phyloP scores from a whole-genome alignment of 352 stramenopile genomes.

The Phytophthora pisi region DNA sequence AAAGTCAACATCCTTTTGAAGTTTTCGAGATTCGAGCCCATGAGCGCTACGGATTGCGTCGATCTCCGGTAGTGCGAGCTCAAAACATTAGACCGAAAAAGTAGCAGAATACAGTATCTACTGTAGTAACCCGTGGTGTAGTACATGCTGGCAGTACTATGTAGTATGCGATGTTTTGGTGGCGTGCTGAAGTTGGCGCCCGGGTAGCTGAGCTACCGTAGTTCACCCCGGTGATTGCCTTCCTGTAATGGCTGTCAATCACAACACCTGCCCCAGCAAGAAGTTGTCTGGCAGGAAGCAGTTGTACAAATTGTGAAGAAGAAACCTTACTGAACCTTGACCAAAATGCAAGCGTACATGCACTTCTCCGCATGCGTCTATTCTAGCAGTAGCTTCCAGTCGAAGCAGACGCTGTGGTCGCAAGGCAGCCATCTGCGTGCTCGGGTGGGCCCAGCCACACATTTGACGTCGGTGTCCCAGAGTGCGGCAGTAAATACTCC shows the following conservation, averaged over 20 bases:
- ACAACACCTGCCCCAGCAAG: not conserved
- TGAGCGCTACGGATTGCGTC: too few relatives aligned
- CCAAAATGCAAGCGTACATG: not conserved
- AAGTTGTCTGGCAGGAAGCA: not conserved
- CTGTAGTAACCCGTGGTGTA: too few relatives aligned
- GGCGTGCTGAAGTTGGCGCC: too few relatives aligned
- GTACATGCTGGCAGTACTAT: too few relatives aligned
- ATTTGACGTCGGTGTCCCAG: not conserved
- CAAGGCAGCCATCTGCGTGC: slow-evolving; percentile 7
- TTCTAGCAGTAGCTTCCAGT: not conserved
- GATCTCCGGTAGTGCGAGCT: too few relatives aligned
- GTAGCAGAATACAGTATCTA: too few relatives aligned
- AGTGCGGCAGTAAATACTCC: slow-evolving; percentile 1
- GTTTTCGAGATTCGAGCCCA: too few relatives aligned
- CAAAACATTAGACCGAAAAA: too few relatives aligned
- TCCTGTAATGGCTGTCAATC: not conserved
- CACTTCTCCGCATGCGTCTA: not conserved
- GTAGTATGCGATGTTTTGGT: too few relatives aligned
- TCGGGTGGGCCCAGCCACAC: not conserved
- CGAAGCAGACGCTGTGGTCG: slow-evolving; percentile 9
- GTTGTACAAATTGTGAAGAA: not conserved
- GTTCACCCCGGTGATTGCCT: too few relatives aligned
- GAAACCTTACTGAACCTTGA: not conserved
- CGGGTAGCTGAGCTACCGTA: too few relatives aligned
- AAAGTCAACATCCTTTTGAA: too few relatives aligned